Evolutionary conservation across 139 green algal genomes (phyloP), one percentile per base, ranked within the genome.

Genomic region (Mesotaenium endlicherianum): DNA sequence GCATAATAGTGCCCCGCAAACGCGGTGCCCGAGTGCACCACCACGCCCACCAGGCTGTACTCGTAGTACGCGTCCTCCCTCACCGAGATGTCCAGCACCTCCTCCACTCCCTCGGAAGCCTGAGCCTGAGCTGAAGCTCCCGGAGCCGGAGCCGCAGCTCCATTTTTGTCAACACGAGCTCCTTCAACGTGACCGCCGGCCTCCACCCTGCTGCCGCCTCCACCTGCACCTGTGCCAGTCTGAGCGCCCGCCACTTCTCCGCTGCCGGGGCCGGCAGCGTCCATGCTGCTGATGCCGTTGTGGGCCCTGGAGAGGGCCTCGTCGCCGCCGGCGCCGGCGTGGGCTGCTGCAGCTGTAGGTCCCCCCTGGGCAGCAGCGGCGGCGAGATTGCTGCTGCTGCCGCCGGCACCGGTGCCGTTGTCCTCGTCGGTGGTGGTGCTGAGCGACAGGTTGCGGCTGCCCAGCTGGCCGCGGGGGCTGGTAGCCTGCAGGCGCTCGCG

Each of bases 1-100:
- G 92, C 94, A 84, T 98, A 98, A 88, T 98, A 98, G 87, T 98
- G 95, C 0, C 95, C 95, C 0, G 92, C 94, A 90, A 97, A 96
- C 0, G 94, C 95, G 8, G 88, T 95, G n/a, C 95, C 95, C 3
- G 86, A 94, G 87, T 98, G 95, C 59, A 98, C 93, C 31, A 98
- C 92, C 0, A 98, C 90, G 34, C 95, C 95, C 70, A 90, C 89
- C 30, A 98, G 91, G 34, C 94, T 77, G 83, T 98, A 98, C 40
- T 91, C 70, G 86, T 94, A 96, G 30, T 86, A 86, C 36, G 3
- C 40, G 6, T 70, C 41, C 57, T 30, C 2, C 40, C 57, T 44
- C 6, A 72, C 11, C 11, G 60, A 38, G 43, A 72, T 72, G 41
- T 72, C 60, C 11, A 11, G 43, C 41, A 36, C 60, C 60, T 36